Evolutionary conservation across 208 protist genomes (phyloP).

Genomic region (Trypanosoma boissoni): DNA sequence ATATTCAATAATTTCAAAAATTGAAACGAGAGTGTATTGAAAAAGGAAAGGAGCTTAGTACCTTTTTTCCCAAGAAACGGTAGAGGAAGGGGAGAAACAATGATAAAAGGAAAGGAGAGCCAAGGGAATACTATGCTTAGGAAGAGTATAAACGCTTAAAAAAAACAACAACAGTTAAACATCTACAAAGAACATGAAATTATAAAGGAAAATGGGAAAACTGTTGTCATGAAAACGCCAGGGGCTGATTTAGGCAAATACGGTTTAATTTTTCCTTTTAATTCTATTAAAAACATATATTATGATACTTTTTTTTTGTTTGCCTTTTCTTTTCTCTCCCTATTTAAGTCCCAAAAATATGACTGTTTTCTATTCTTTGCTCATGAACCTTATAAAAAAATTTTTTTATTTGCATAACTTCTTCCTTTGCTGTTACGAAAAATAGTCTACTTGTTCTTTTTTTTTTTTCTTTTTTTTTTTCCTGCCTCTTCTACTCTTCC

Average conservation of each 20-base stretch:
- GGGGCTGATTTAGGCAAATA: too few species aligned
- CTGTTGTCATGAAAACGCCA: background rate
- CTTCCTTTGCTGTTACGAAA: too few species aligned
- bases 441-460: conserved; percentile 5
- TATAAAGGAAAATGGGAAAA: background rate
- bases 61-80: background rate
- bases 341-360: too few species aligned
- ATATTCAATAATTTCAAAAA: background rate
- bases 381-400: too few species aligned
- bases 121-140: background rate
- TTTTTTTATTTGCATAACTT: too few species aligned
- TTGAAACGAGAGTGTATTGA: background rate
- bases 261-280: background rate
- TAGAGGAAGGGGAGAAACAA: background rate
- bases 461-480: conserved; percentile 17
- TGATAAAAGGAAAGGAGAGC: background rate
- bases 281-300: background rate
- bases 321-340: background rate
- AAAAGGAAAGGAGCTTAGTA: background rate
- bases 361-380: too few species aligned
- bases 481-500: conserved; percentile 6
- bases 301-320: conserved; percentile 1
- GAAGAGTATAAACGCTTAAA: background rate
- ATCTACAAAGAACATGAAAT: background rate
- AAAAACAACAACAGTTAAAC: background rate